Conservation (phyloP, 2,329 filamentous ascomycete genomes). For the Hyphodiscus sp. region DNA sequence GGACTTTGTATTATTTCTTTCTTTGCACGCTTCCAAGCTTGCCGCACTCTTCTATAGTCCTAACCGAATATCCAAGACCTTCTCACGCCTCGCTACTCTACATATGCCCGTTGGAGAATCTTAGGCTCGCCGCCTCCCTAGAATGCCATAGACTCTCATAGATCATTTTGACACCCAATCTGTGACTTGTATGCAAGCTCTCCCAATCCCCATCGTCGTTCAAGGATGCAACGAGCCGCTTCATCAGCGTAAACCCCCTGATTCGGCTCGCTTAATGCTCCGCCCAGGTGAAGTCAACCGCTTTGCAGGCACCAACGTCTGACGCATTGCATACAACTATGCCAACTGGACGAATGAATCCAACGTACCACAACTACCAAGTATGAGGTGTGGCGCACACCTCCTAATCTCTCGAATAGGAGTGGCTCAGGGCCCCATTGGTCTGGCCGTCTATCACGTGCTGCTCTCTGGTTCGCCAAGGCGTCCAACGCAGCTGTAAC, state of each 20-base stretch:
- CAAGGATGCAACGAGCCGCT: neutral
- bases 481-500: slow-evolving; percentile 5
- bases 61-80: neutral
- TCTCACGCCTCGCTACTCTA: neutral
- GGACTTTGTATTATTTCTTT: neutral
- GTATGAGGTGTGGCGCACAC: neutral
- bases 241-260: neutral
- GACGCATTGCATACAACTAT: neutral
- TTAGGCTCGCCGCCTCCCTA: neutral
- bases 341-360: neutral
- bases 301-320: neutral
- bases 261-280: neutral
- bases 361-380: neutral
- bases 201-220: neutral
- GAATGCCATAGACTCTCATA: neutral
- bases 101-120: neutral
- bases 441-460: slow-evolving; percentile 9
- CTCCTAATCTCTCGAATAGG: neutral
- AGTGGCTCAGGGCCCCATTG: neutral
- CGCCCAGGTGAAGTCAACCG: no score
- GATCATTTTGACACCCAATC: neutral
- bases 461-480: slow-evolving; percentile 2
- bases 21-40: neutral
- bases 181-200: neutral
- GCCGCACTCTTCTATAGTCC: neutral